phyloP scores from a whole-genome alignment of 306 rosid species.

The Vigna unguiculata region DNA sequence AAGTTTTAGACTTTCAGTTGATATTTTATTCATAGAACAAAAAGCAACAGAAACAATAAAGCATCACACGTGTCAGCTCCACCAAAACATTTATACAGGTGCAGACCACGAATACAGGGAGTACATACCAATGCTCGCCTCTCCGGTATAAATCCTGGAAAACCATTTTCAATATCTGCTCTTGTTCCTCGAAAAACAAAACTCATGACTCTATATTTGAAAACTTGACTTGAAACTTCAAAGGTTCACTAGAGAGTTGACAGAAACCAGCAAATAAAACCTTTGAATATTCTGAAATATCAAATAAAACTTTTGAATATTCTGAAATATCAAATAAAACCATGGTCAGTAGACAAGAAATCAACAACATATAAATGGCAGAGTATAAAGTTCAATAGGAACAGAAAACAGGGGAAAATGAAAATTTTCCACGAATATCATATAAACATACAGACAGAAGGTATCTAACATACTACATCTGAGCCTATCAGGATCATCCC shows the following conservation, averaged over 20 bases:
- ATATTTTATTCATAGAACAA: constrained; percentile 26
- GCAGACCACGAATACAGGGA: not conserved
- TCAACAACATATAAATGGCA: constrained; percentile 21
- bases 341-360: constrained; percentile 21
- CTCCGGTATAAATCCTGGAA: constrained; percentile 81
- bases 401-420: not conserved
- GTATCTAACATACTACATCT: constrained; percentile 6
- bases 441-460: not conserved
- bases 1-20: constrained; percentile 27
- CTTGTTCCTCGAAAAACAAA: constrained; percentile 91
- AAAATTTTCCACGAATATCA: not conserved
- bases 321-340: constrained; percentile 34
- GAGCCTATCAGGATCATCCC: constrained; percentile 24
- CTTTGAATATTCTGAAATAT: constrained; percentile 39
- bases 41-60: not conserved
- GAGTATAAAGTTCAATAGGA: constrained; percentile 25
- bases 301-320: constrained; percentile 21
- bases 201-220: constrained; percentile 64
- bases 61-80: constrained; percentile 5
- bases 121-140: constrained; percentile 77
- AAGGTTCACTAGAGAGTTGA: constrained; percentile 16
- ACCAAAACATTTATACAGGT: not conserved
- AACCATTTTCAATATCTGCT: constrained; percentile 83
- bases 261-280: constrained; percentile 36
- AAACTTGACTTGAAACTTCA: constrained; percentile 40